phyloP scores from a whole-genome alignment of 768 basidiomycete genomes.

The Lactarius psammicola region DNA sequence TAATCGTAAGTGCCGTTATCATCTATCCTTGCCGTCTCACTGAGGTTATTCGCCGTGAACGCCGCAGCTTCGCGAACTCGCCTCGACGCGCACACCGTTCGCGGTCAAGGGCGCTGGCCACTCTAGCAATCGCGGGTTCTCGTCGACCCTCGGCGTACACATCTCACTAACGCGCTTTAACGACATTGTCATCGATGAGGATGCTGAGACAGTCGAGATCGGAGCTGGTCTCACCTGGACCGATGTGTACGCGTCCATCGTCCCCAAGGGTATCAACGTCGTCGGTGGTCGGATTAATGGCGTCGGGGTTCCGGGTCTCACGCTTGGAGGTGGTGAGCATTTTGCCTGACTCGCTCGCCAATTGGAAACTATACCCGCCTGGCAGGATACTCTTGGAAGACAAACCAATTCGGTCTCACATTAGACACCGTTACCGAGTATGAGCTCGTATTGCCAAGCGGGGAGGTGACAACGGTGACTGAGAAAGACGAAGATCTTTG shows the following conservation, averaged over 20 bases:
- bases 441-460: conserved; percentile 36
- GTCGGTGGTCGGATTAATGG: conserved; percentile 31
- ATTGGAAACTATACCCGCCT: not conserved
- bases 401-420: conserved; percentile 37
- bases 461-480: conserved; percentile 24
- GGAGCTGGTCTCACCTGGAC: conserved; percentile 33
- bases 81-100: conserved; percentile 6
- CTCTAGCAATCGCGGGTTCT: conserved; percentile 29
- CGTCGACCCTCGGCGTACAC: conserved; percentile 33
- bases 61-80: conserved; percentile 12
- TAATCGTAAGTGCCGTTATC: conserved; percentile 12
- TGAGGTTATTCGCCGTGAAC: not conserved
- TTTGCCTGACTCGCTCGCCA: not conserved
- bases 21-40: no score
- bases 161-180: conserved; percentile 31
- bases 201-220: conserved; percentile 23
- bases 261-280: conserved; percentile 28
- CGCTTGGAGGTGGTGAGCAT: conserved; percentile 31
- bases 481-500: conserved; percentile 19
- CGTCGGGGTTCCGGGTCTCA: conserved; percentile 31
- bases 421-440: conserved; percentile 36
- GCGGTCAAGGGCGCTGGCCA: conserved; percentile 34
- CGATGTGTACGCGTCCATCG: conserved; percentile 31
- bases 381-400: conserved; percentile 37
- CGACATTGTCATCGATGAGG: conserved; percentile 18